phyloP scores from a whole-genome alignment of 225 moss, liverwort and hornwort species.

The Lunularia cruciata region DNA sequence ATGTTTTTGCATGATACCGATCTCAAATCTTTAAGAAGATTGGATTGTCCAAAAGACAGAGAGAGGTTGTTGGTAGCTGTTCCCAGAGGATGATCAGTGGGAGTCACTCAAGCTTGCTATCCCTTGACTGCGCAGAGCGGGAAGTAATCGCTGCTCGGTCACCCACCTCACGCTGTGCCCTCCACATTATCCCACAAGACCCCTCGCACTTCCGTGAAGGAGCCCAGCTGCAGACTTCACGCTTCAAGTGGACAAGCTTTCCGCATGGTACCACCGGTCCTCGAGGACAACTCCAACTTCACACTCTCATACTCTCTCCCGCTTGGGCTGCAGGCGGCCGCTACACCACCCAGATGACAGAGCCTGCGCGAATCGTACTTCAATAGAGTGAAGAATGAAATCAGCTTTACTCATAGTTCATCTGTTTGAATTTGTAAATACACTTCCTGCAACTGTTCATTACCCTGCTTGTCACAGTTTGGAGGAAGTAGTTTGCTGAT shows the following conservation, averaged over 20 bases:
- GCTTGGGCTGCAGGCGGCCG: slow-evolving; percentile 35
- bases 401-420: too few relatives aligned
- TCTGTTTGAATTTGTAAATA: too few relatives aligned
- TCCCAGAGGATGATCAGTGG: slow-evolving; percentile 21
- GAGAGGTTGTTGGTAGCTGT: slow-evolving; percentile 13
- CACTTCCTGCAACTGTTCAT: too few relatives aligned
- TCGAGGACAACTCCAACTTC: neutral
- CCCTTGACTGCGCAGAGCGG: slow-evolving; percentile 49
- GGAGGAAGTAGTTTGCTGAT: too few relatives aligned
- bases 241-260: slow-evolving; percentile 38
- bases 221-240: slow-evolving; percentile 1
- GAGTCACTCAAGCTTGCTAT: slow-evolving; percentile 41
- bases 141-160: too few relatives aligned
- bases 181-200: slow-evolving; percentile 29
- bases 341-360: slow-evolving; percentile 30
- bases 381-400: too few relatives aligned
- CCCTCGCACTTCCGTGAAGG: slow-evolving; percentile 17
- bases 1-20: too few relatives aligned
- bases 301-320: slow-evolving; percentile 30
- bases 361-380: too few relatives aligned
- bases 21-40: too few relatives aligned
- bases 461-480: too few relatives aligned
- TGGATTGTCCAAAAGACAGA: slow-evolving; percentile 2
- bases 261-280: slow-evolving; percentile 32
- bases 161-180: slow-evolving; percentile 49